These are phyloP conservation scores for Sporopachydermia lactativora DNA, from an alignment of 805 yeast species.

Conservation along the genomic window DNA sequence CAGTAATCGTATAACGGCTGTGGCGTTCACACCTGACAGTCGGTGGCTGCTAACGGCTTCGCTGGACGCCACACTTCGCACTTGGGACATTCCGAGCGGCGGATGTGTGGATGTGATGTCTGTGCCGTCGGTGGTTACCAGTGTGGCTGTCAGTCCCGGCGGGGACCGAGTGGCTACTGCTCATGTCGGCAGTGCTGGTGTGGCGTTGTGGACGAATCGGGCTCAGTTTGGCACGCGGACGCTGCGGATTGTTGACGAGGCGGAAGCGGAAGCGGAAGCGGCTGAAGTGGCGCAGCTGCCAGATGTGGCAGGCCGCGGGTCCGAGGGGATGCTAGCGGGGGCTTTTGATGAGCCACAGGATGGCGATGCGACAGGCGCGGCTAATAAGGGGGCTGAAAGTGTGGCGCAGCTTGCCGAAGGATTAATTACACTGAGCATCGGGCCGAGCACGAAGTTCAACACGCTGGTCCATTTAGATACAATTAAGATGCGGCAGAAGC, in stretches of 20 bases:
- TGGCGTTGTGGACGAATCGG: slow-evolving; percentile 83
- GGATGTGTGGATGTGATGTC: slow-evolving; percentile 88
- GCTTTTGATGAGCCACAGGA: slow-evolving; percentile 40
- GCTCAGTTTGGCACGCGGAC: slow-evolving; percentile 67
- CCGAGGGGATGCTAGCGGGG: slow-evolving; percentile 57
- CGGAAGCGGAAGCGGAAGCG: slow-evolving; percentile 60
- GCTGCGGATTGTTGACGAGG: slow-evolving; percentile 61
- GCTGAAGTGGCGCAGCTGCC: slow-evolving; percentile 42
- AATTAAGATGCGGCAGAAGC: slow-evolving; percentile 78
- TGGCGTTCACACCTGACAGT: slow-evolving; percentile 91
- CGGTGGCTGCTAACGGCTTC: slow-evolving; percentile 84
- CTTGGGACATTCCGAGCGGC: slow-evolving; percentile 97
- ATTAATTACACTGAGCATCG: slow-evolving; percentile 59
- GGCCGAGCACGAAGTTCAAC: slow-evolving; percentile 66
- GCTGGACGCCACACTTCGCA: slow-evolving; percentile 76
- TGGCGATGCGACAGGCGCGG: slow-evolving; percentile 18
- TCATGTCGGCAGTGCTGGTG: slow-evolving; percentile 83
- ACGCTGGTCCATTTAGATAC: slow-evolving; percentile 72
- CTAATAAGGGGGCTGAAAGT: slow-evolving; percentile 25
- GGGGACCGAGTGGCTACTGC: slow-evolving; percentile 89
- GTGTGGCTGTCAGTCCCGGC: slow-evolving; percentile 65
- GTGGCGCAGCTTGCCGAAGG: slow-evolving; percentile 46
- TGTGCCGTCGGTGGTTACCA: slow-evolving; percentile 68
- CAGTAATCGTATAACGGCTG: slow-evolving; percentile 67
- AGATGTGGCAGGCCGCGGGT: slow-evolving; percentile 67